These are phyloP conservation scores for Torulaspora globosa DNA, from an alignment of 1,139 yeast genomes.

Conservation along the genomic window DNA sequence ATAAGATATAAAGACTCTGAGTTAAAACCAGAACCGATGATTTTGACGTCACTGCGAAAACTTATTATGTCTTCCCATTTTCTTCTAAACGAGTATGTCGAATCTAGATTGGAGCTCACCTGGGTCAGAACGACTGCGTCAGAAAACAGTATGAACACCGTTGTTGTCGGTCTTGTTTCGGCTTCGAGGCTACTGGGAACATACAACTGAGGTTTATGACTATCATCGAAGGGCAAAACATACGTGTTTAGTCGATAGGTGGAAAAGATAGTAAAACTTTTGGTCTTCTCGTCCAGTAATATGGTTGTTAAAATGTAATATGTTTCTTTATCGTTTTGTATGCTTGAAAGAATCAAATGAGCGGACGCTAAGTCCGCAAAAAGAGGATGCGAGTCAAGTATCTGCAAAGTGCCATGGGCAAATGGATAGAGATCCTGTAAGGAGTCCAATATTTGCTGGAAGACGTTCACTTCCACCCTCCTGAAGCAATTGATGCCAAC, in stretches of 20 bases:
- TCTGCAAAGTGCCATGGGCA: constrained; percentile 40
- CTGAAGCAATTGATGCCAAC: constrained; percentile 43
- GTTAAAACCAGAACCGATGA: constrained; percentile 63
- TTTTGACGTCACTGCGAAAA: constrained; percentile 49
- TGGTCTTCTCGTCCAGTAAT: constrained; percentile 43
- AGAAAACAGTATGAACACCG: constrained; percentile 61
- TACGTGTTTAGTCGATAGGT: constrained; percentile 53
- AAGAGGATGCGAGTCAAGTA: constrained; percentile 51
- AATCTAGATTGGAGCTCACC: constrained; percentile 48
- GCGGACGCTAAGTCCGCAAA: constrained; percentile 38
- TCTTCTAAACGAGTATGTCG: constrained; percentile 42
- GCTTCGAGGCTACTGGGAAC: constrained; percentile 45
- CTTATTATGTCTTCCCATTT: constrained; percentile 77
- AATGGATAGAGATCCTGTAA: constrained; percentile 44
- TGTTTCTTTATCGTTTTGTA: constrained; percentile 32
- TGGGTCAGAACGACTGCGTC: constrained; percentile 65
- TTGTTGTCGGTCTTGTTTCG: constrained; percentile 43
- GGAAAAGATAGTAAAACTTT: constrained; percentile 55
- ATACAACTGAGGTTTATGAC: constrained; percentile 46
- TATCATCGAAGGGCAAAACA: constrained; percentile 32
- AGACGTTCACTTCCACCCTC: constrained; percentile 38
- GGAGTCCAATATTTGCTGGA: constrained; percentile 39
- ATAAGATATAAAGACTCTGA: constrained; percentile 49
- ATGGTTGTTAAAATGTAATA: constrained; percentile 54
- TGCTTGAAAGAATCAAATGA: constrained; percentile 50